These are phyloP conservation scores for Melampsora larici-populina DNA, from an alignment of 1,284 basidiomycete species.

Conservation along the genomic window DNA sequence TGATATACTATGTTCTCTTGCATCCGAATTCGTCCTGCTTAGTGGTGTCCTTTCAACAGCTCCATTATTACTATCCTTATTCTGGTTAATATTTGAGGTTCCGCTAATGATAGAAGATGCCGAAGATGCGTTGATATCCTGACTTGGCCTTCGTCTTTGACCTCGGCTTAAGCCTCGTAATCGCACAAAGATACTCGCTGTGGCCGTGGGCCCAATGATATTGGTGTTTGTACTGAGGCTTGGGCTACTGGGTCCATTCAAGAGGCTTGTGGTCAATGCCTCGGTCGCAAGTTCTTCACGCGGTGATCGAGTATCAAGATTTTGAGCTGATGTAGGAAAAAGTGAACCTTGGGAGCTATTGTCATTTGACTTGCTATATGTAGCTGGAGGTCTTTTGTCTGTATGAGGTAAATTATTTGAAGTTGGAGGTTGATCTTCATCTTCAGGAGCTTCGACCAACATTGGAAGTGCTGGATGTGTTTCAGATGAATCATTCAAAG, in stretches of 20 bases:
- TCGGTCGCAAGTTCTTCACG: neutral
- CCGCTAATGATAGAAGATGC: conserved; percentile 2
- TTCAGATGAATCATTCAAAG: conserved; percentile 3
- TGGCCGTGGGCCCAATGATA: neutral
- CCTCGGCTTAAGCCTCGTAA: conserved; percentile 26
- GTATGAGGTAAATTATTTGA: no score
- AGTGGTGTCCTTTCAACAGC: no score
- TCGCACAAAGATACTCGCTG: conserved; percentile 32
- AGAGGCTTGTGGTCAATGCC: no score
- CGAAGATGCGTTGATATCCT: conserved; percentile 5
- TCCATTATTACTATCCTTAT: no score
- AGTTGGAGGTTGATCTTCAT: neutral
- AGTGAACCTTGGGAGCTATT: no score
- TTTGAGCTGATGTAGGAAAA: no score
- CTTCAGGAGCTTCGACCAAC: conserved; percentile 29
- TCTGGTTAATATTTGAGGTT: no score
- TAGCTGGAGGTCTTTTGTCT: no score
- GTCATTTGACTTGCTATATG: no score
- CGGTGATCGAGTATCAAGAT: neutral
- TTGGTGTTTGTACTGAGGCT: no score
- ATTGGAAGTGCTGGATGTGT: conserved; percentile 19
- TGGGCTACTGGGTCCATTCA: no score
- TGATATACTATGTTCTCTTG: conserved; percentile 3
- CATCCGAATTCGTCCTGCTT: no score
- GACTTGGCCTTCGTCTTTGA: conserved; percentile 27